These are phyloP conservation scores for Iris macrosiphon DNA, from an alignment of 106 monocot genomes.

Conservation along the genomic window DNA sequence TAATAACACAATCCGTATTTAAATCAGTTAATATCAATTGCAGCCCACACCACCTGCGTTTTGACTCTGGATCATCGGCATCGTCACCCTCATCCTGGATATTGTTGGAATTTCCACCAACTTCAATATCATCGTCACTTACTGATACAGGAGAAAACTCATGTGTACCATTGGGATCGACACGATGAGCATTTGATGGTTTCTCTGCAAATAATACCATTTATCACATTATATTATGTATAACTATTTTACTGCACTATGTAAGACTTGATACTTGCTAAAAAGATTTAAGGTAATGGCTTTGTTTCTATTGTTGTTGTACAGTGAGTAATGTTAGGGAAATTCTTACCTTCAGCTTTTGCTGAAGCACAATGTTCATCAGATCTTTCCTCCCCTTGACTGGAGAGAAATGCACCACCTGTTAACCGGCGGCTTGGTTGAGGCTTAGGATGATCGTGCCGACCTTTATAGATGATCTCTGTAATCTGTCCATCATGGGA, in stretches of 20 bases:
- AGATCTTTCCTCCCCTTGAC: conserved; percentile 49
- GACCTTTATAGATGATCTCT: conserved; percentile 76
- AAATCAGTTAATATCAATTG: too few relatives aligned
- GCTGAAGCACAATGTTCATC: conserved; percentile 29
- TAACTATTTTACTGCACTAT: too few relatives aligned
- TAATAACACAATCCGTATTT: neutral
- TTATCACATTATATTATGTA: too few relatives aligned
- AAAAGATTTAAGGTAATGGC: neutral
- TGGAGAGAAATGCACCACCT: conserved; percentile 34
- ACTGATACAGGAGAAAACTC: conserved; percentile 45
- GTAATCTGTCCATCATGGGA: conserved; percentile 91
- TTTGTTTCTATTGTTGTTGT: too few relatives aligned
- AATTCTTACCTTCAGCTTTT: conserved; percentile 28
- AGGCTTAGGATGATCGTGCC: conserved; percentile 94
- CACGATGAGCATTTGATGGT: conserved; percentile 19
- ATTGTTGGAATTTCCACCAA: conserved; percentile 28
- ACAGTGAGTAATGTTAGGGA: too few relatives aligned
- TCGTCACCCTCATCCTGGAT: conserved; percentile 38
- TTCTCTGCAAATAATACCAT: conserved; percentile 60
- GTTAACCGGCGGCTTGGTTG: conserved; percentile 57
- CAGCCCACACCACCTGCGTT: conserved; percentile 91
- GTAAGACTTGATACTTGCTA: too few relatives aligned
- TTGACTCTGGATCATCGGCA: conserved; percentile 82
- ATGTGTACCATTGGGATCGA: conserved; percentile 29
- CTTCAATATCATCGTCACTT: conserved; percentile 65